phyloP scores from a whole-genome alignment of 2,329 filamentous ascomycete genomes.

The Phymatotrichopsis omnivora region DNA sequence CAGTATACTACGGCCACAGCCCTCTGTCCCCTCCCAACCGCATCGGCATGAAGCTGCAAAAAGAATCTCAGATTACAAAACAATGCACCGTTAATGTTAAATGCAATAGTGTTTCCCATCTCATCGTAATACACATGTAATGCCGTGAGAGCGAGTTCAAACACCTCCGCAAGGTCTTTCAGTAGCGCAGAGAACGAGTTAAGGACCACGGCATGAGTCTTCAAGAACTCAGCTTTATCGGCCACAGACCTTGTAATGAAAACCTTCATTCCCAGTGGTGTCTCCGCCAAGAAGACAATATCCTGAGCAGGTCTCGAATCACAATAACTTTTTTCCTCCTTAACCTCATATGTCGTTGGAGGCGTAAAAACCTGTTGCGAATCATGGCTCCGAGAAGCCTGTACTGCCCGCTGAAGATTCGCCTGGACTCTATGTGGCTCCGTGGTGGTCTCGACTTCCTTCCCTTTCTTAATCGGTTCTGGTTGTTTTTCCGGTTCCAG shows the following conservation, averaged over 20 bases:
- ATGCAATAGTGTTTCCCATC: slow-evolving; percentile 71
- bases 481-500: slow-evolving; percentile 4
- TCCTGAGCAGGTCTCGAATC: slow-evolving; percentile 62
- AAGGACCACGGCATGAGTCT: slow-evolving; percentile 50
- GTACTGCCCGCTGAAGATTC: slow-evolving; percentile 60
- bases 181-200: slow-evolving; percentile 61
- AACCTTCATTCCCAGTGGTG: slow-evolving; percentile 61
- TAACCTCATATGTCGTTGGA: slow-evolving; percentile 61
- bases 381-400: slow-evolving; percentile 65
- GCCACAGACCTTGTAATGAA: slow-evolving; percentile 53
- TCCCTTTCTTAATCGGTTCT: slow-evolving; percentile 4
- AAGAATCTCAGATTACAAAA: slow-evolving; percentile 89
- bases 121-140: slow-evolving; percentile 85
- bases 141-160: slow-evolving; percentile 55
- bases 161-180: slow-evolving; percentile 59
- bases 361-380: slow-evolving; percentile 62
- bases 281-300: slow-evolving; percentile 58
- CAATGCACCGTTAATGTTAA: slow-evolving; percentile 76
- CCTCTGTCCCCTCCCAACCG: slow-evolving; percentile 36
- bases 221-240: slow-evolving; percentile 49
- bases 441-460: slow-evolving; percentile 15
- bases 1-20: slow-evolving; percentile 70
- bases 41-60: slow-evolving; percentile 59
- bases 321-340: slow-evolving; percentile 78
- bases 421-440: slow-evolving; percentile 44